Evolutionary conservation across 2,329 filamentous ascomycete genomes (phyloP), one percentile per base, ranked within the genome.

Genomic region (Thyridium curvatum): DNA sequence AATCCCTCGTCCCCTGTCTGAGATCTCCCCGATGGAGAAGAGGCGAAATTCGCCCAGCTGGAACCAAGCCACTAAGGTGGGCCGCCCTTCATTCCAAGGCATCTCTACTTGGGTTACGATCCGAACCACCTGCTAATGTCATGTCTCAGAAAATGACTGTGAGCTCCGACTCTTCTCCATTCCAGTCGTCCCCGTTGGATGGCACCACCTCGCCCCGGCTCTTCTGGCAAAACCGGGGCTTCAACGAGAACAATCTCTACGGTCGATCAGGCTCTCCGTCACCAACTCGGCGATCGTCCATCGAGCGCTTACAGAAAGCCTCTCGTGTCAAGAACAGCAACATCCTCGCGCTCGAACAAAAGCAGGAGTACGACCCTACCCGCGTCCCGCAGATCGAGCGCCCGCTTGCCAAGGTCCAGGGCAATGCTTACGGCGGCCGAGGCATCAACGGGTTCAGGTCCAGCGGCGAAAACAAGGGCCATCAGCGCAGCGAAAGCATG

Each of bases 311-410:
- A 43, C 94, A 96, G 67, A 87, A 84, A 59, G 90, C 89, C 26
- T 95, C 91, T 40, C 85, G 93, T 44, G 93, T 98, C 54, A 95
- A 91, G 74, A 97, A 95, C 69, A 96, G 91, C 74, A 94, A 84
- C 66, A 96, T 97, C 73, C 87, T 95, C 59, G 89, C 88, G 32
- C 84, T 90, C 40, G 90, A 96, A 65, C 84, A 89, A 57, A 90
- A 90, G 65, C 80, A 89, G 60, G 86, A 94, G 68, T 96, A 96
- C 69, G 88, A 96, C 60, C 88, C 90, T 18, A 76, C 83, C 40
- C 78, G 79, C 48, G 65, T 89, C 39, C 84, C 85, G 34, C 72
- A 86, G 42, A 76, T 94, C 44, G 87, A 97, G 65, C 79, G 89
- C 46, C 88, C 90, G 30, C 72, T 94, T 48, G 79, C 86, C 55